Percentiles rank a stretch among this genome's conserved stretches.
Conservation (phyloP, 768 basidiomycete genomes). For the Boletus vermiculosoides region DNA sequence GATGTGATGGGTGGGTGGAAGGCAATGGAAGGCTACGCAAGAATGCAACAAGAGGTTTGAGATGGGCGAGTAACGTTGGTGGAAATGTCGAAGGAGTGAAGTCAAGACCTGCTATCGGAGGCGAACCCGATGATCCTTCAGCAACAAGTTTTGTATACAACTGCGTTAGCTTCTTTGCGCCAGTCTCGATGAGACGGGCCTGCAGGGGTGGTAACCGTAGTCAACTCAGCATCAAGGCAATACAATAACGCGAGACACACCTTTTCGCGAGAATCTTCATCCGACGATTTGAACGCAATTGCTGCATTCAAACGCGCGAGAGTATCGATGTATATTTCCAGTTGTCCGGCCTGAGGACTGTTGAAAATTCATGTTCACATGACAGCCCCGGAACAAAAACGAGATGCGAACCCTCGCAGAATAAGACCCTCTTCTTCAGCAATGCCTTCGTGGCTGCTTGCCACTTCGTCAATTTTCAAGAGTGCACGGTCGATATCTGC, state of each 20-base stretch:
- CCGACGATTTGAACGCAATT: constrained; percentile 71
- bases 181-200: constrained; percentile 80
- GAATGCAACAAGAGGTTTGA: constrained; percentile 65
- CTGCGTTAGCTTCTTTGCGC: constrained; percentile 77
- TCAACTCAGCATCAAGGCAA: background rate
- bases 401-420: constrained; percentile 57
- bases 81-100: constrained; percentile 57
- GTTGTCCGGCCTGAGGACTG: constrained; percentile 71
- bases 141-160: constrained; percentile 87
- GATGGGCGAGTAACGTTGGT: constrained; percentile 46
- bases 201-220: constrained; percentile 8
- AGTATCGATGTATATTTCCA: constrained; percentile 65
- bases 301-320: constrained; percentile 75
- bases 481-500: constrained; percentile 81
- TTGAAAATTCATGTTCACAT: background rate
- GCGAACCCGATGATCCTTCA: constrained; percentile 77
- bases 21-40: constrained; percentile 73
- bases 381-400: background rate
- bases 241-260: constrained; percentile 30
- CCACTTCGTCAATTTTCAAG: constrained; percentile 74
- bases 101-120: constrained; percentile 58
- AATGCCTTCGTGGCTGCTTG: constrained; percentile 71
- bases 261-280: constrained; percentile 53
- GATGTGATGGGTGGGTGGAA: constrained; percentile 80
- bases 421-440: constrained; percentile 79